These are phyloP conservation scores for Talaromyces sp. DNA, from an alignment of 2,329 filamentous ascomycete species.

Conservation along the genomic window DNA sequence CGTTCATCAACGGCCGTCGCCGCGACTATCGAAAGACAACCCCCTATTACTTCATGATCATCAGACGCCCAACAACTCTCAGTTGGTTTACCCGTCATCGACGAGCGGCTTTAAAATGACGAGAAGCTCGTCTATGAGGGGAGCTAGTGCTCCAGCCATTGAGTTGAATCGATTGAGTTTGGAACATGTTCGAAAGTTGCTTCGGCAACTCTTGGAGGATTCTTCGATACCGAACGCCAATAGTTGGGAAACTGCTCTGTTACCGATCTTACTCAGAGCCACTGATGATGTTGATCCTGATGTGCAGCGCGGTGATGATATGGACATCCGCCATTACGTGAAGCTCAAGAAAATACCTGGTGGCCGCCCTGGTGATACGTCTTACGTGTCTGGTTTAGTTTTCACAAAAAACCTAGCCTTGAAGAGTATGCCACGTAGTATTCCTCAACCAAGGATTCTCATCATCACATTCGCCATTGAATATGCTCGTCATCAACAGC, in stretches of 20 bases:
- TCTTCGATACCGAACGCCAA: slow-evolving; percentile 67
- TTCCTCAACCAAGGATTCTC: slow-evolving; percentile 78
- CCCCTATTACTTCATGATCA: slow-evolving; percentile 41
- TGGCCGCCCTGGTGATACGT: slow-evolving; percentile 82
- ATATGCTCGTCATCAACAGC: slow-evolving; percentile 86
- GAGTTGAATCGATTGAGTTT: slow-evolving; percentile 86
- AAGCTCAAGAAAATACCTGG: slow-evolving; percentile 96
- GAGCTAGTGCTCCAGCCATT: slow-evolving; percentile 68
- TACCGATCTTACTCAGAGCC: slow-evolving; percentile 85
- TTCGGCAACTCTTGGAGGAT: slow-evolving; percentile 80
- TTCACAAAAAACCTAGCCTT: slow-evolving; percentile 96
- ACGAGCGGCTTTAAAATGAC: slow-evolving; percentile 54
- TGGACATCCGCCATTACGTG: slow-evolving; percentile 96
- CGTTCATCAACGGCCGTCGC: slow-evolving; percentile 68
- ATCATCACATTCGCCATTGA: slow-evolving; percentile 95
- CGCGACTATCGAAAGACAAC: slow-evolving; percentile 62
- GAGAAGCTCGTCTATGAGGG: slow-evolving; percentile 81
- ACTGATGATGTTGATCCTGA: slow-evolving; percentile 95
- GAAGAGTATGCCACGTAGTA: slow-evolving; percentile 91
- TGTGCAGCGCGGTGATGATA: slow-evolving; percentile 84
- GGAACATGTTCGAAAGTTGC: slow-evolving; percentile 79
- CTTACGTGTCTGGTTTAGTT: slow-evolving; percentile 94
- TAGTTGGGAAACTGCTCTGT: slow-evolving; percentile 84
- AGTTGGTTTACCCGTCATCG: slow-evolving; percentile 35
- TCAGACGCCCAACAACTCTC: slow-evolving; percentile 42